Evolutionary conservation across 176 grass and related monocot species (phyloP).

Genomic region (Oryza brachyantha): DNA sequence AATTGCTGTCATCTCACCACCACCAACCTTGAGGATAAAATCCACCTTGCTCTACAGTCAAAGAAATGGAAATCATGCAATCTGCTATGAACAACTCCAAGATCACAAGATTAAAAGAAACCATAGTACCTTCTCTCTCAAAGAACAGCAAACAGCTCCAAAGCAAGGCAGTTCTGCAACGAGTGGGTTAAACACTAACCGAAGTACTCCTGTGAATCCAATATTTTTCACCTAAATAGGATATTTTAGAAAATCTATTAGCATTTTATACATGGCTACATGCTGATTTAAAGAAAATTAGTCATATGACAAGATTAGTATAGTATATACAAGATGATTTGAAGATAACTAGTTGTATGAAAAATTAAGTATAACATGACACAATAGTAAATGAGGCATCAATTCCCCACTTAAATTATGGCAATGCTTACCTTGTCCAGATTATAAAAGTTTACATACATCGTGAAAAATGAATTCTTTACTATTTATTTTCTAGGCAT

Average conservation of each 20-base stretch:
- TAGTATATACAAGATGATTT: background rate
- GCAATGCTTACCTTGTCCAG: background rate
- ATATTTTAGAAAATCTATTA: too few species aligned
- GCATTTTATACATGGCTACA: too few species aligned
- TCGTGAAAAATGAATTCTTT: slow-evolving; percentile 3
- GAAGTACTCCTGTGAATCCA: slow-evolving; percentile 79
- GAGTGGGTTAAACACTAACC: slow-evolving; percentile 80
- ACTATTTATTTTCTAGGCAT: background rate
- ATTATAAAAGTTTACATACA: background rate
- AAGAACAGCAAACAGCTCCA: slow-evolving; percentile 82
- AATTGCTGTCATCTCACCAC: slow-evolving; percentile 95
- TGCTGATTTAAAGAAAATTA: too few species aligned
- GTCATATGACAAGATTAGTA: too few species aligned
- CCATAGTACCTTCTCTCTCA: slow-evolving; percentile 85
- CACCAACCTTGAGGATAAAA: slow-evolving; percentile 90
- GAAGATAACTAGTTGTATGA: background rate
- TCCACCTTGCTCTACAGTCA: slow-evolving; percentile 90
- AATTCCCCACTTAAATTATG: background rate
- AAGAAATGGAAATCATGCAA: slow-evolving; percentile 32
- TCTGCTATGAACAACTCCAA: background rate
- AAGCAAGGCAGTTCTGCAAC: slow-evolving; percentile 81
- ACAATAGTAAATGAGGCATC: background rate
- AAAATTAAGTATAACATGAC: background rate
- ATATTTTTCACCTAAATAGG: slow-evolving; percentile 91
- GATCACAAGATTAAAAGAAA: slow-evolving; percentile 23